Base-by-base conservation (phyloP, 176 grass and related monocot genomes). In the Eleusine indica region DNA sequence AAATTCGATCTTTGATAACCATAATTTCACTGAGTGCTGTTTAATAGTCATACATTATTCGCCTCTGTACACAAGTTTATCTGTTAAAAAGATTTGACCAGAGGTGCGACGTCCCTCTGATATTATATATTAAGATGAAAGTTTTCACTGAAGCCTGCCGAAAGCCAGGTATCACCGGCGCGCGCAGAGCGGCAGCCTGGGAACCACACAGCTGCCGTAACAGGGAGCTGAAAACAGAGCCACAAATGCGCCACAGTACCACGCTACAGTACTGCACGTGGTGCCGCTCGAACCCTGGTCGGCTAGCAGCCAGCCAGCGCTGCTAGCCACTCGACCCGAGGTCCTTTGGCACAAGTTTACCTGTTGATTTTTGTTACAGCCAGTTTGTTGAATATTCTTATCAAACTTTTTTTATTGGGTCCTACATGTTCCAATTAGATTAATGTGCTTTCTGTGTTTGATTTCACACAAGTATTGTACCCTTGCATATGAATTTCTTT, bases 371-470 rank as follows among this genome's bases (percentile, higher is more conserved):
- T 81, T 49, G 25, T 5, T 9, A 25, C 10, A 67, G 6, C 39
- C 41, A 70, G 38, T 38, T 71, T 70, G 21, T 48, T 71, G 56
- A 85, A 35, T 46, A 56, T 89, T 81, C 54, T 71, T 58, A 41
- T 74, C 35, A 30, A 32, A 63, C 44, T 75, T 87, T 15, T 21
- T 21, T 13, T 76, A 48, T 68, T 75, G 25, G n/a, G 35, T 69
- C 14, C 35, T 54, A 44, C 53, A 14, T 78, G 28, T 56, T 66
- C 37, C 25, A 29, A 25, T 81, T 29, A 29, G 25, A 63, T 57
- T 57, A 11, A 9, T 85, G 49, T 77, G 15, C 38, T 56, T 57
- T n/a, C 30, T 49, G 21, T 54, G 12, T 66, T 70, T 61, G 18
- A 81, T 63, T 76, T 81, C 68, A 40, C 44, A 12, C 9, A 84